Base-by-base conservation (phyloP, 306 rosid genomes). In the Vigna nakashimae region DNA sequence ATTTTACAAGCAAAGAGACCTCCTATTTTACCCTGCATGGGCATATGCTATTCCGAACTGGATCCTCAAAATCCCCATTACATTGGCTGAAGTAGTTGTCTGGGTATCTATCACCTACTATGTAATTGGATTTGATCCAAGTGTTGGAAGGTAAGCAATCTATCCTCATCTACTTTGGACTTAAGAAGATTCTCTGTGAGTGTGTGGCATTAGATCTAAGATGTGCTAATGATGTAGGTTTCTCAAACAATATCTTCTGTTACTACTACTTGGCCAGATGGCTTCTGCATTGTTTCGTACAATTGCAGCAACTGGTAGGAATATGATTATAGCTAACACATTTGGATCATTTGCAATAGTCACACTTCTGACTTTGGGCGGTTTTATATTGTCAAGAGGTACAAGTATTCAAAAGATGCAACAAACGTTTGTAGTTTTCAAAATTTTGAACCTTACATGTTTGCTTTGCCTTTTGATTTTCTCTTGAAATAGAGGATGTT, bases 321-420 rank as follows among this genome's bases (percentile, higher is more conserved):
- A 87, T 55, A 68, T 87, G 88, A 77, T 90, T 17, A 63, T 85
- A 52, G 88, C 93, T 1, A 81, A 80, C 85, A 87, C 92, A 9
- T 79, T 90, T 38, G 91, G 97, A 1, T 65, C 97, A 56, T 84
- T 87, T 71, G 86, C 83, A 60, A 64, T 88, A 60, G 84, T 88
- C 45, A 1, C 72, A 4, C 75, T 88, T 79, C 81, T 88, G 2
- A 84, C 88, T 0, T 53, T 90, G 51, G 87, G 96, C 3, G 97
- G 97, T 30, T 87, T 92, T 73, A 88, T 90, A 66, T 79, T 92
- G 46, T 87, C 97, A 20, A 86, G 85, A 87, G 95, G 97, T 90
- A 84, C 26, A 16, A 30, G 40, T 12, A 22, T 49, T 73, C 57
- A 55, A 59, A 2, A 45, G 14, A 16, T 20, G 57, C 11, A 53